These are phyloP conservation scores for Monosporascus sp. DNA, from an alignment of 2,329 filamentous ascomycete species.

Conservation along the genomic window DNA sequence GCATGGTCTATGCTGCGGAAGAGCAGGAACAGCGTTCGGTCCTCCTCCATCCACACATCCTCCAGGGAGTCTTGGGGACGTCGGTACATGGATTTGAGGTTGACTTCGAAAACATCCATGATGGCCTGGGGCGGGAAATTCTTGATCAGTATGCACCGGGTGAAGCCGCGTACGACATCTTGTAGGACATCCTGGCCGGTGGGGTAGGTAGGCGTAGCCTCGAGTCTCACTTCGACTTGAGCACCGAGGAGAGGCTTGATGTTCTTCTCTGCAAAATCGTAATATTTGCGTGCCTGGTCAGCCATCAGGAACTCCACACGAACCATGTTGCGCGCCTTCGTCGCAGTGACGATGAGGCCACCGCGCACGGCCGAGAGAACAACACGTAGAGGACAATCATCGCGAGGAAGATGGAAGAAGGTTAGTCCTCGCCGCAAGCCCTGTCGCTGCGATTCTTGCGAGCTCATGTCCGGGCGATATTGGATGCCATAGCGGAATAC, in stretches of 20 bases:
- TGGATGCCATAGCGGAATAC: neutral
- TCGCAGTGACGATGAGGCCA: neutral
- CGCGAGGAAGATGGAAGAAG: neutral
- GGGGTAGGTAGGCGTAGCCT: conserved; percentile 5
- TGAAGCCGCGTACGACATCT: conserved; percentile 1
- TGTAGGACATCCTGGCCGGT: neutral
- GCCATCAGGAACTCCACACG: too few relatives aligned
- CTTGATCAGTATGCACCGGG: neutral
- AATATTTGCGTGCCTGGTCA: too few relatives aligned
- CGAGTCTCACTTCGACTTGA: neutral
- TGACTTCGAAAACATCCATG: neutral
- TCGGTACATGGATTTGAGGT: neutral
- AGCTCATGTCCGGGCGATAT: neutral
- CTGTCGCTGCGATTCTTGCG: neutral
- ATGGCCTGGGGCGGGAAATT: neutral
- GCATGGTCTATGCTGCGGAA: conserved; percentile 2
- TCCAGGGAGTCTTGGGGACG: conserved; percentile 6
- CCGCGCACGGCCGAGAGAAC: neutral
- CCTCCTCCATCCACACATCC: conserved; percentile 5
- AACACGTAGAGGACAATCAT: neutral
- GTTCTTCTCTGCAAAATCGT: too few relatives aligned
- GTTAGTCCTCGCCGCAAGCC: neutral
- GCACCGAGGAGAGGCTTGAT: neutral
- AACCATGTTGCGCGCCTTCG: neutral
- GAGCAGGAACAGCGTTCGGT: neutral